These are phyloP conservation scores for Russula abietina DNA, from an alignment of 768 basidiomycete genomes.

Conservation along the genomic window DNA sequence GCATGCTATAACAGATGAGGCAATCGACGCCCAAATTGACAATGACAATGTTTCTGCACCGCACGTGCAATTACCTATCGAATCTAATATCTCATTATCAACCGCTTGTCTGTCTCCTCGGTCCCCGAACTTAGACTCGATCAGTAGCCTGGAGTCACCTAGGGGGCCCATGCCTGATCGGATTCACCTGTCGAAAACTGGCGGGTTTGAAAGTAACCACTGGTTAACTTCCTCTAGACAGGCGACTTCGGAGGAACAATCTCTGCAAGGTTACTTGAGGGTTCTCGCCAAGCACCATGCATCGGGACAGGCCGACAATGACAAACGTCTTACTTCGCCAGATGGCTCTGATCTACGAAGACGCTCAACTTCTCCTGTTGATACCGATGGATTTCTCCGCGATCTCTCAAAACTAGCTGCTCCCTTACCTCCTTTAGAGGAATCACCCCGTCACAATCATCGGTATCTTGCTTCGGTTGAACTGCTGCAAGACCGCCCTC, in stretches of 20 bases:
- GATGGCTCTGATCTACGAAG: background rate
- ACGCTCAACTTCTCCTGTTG: background rate
- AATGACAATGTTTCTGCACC: background rate
- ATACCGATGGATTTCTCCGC: background rate
- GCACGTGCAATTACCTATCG: background rate
- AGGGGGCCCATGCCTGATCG: background rate
- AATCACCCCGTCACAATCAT: slow-evolving; percentile 38
- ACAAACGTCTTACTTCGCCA: background rate
- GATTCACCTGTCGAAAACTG: background rate
- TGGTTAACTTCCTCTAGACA: background rate
- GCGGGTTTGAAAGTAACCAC: background rate
- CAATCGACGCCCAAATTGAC: background rate
- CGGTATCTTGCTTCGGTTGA: slow-evolving; percentile 65
- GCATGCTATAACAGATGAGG: background rate
- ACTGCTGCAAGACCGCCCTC: slow-evolving; percentile 58
- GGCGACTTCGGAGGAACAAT: slow-evolving; percentile 10
- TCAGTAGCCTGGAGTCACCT: background rate
- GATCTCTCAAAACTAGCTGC: slow-evolving; percentile 8
- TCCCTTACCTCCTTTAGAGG: slow-evolving; percentile 2
- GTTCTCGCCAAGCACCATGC: slow-evolving; percentile 37
- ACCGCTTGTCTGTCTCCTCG: background rate
- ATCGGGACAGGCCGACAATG: slow-evolving; percentile 30
- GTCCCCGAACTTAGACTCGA: background rate
- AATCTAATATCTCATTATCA: background rate
- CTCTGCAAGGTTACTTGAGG: slow-evolving; percentile 26